Percentiles rank a stretch among this genome's conserved stretches.
Conservation (phyloP, 1,284 basidiomycete species). For the Malassezia nana region DNA sequence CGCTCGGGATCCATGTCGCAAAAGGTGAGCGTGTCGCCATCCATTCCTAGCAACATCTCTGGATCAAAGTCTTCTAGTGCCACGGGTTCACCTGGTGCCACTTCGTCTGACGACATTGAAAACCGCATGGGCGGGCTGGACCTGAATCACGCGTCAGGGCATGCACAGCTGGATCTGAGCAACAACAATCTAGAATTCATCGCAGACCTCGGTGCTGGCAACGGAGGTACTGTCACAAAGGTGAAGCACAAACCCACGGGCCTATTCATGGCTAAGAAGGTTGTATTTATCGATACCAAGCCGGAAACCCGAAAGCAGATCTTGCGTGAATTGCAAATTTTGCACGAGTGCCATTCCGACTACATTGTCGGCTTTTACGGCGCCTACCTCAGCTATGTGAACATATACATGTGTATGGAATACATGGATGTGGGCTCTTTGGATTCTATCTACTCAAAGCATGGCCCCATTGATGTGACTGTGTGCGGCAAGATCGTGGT, state of each 20-base stretch:
- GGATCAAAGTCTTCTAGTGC: neutral
- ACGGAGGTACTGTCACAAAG: conserved; percentile 91
- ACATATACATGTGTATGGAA: conserved; percentile 98
- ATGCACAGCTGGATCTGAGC: conserved; percentile 48
- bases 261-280: conserved; percentile 46
- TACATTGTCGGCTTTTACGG: conserved; percentile 96
- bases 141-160: conserved; percentile 23
- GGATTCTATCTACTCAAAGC: conserved; percentile 86
- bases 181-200: conserved; percentile 57
- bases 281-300: conserved; percentile 94
- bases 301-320: conserved; percentile 96
- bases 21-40: neutral
- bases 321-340: conserved; percentile 89
- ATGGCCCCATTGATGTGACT: conserved; percentile 76
- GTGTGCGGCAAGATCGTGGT: conserved; percentile 83
- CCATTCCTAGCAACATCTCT: neutral
- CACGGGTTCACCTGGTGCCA: neutral
- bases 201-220: conserved; percentile 85
- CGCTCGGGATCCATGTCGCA: neutral
- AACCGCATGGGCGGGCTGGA: conserved; percentile 21
- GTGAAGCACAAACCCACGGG: conserved; percentile 50
- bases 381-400: conserved; percentile 87
- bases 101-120: conserved; percentile 16
- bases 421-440: conserved; percentile 69
- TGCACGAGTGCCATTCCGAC: conserved; percentile 87